Base-by-base conservation (phyloP, 495 filamentous ascomycete genomes). In the Alectoria sarmentosa region DNA sequence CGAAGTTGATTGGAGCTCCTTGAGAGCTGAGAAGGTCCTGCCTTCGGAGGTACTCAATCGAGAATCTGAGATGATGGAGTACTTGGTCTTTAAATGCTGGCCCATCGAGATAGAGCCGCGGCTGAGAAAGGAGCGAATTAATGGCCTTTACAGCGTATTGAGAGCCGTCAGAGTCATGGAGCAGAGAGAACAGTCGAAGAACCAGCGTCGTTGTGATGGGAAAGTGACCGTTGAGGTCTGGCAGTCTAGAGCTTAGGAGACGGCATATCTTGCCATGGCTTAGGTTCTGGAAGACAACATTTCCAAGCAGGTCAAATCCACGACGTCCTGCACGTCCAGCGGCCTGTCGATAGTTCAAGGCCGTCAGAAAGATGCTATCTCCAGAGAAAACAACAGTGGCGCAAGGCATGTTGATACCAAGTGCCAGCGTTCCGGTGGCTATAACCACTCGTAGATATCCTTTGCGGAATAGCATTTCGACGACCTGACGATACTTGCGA, bases 381-480 rank as follows among this genome's bases (percentile, higher is more conserved):
- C 88, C 88, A 8, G 78, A 81, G 71, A 92, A 92, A 8, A 91
- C 83, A 13, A 91, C 88, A 1, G 89, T 92, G 68, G 88, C 88
- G 69, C 89, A 91, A 28, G 89, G 89, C 89, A 91, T 92, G 65
- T 92, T 92, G 75, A 92, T 89, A 73, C 89, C 89, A 30, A 92
- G 75, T 41, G 84, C 84, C 17, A 92, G 77, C 0, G 88, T 91
- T 0, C 89, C 89, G 15, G 89, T 92, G 0, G 89, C 89, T 54
- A 92, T 81, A 14, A 91, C 83, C n/a, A 90, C 85, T 7, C 84
- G 78, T 14, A 91, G 75, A 65, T 77, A 91, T 1, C 89, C 87
- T 69, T 84, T 88, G 17, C 89, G 81, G 73, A 92, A 92, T 0
- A 91, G 75, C 69, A 88, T 86, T 69, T 90, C 87, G 19, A 88